These are phyloP conservation scores for Toxicodendron radicans DNA, from an alignment of 345 rosid genomes.

Conservation along the genomic window DNA sequence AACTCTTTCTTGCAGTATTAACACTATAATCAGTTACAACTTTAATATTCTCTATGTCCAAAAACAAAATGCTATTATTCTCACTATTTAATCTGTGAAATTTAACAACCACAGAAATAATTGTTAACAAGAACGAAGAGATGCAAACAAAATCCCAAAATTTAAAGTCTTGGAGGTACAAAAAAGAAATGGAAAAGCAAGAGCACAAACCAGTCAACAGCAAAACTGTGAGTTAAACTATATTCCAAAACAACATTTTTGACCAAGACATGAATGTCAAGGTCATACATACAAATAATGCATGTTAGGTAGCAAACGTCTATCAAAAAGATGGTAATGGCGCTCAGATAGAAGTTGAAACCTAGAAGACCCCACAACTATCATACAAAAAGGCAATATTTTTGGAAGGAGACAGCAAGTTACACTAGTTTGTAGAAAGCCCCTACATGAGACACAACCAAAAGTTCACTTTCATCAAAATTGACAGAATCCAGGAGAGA, in stretches of 20 bases:
- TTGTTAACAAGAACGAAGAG: background rate
- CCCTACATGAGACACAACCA: no score
- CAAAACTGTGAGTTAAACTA: background rate
- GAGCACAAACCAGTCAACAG: background rate
- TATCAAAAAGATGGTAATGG: background rate
- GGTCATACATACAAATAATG: background rate
- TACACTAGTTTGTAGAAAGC: no score
- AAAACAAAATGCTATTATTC: background rate
- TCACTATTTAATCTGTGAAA: background rate
- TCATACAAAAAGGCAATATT: background rate
- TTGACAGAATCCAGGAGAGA: constrained; percentile 4
- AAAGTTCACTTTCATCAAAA: background rate
- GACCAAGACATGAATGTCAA: background rate
- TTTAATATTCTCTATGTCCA: background rate
- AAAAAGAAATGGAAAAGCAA: background rate
- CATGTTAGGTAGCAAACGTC: background rate
- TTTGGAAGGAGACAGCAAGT: no score
- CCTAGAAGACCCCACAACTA: background rate
- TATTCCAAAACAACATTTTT: background rate
- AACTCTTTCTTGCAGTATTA: background rate
- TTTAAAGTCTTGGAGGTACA: no score
- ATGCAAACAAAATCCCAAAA: background rate
- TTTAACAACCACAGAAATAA: background rate
- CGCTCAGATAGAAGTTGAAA: background rate
- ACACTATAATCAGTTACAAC: background rate